Percentiles rank a stretch among this genome's conserved stretches.
Conservation (phyloP, 441 rosid species). For the Pelargonium cotyledonis region DNA sequence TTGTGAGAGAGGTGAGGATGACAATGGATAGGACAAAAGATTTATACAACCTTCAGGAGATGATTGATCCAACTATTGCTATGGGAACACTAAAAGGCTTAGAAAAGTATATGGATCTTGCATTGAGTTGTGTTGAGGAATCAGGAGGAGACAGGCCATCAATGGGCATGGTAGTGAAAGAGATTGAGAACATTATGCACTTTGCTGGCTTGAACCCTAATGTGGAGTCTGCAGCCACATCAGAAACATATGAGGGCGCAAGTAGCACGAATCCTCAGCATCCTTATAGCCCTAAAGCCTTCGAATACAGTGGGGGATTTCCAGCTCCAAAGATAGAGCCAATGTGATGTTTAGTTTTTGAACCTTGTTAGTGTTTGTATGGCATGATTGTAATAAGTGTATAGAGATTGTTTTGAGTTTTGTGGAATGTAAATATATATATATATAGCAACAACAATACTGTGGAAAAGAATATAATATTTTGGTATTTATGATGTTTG, state of each 20-base stretch:
- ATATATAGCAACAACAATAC: too few relatives aligned
- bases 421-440: too few relatives aligned
- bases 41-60: constrained; percentile 48
- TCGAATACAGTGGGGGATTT: constrained; percentile 35
- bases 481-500: too few relatives aligned
- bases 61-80: constrained; percentile 47
- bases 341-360: too few relatives aligned
- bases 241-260: constrained; percentile 41
- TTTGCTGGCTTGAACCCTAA: constrained; percentile 58
- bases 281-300: constrained; percentile 34
- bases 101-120: constrained; percentile 52
- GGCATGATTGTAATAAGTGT: too few relatives aligned
- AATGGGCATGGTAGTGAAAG: constrained; percentile 72
- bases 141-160: constrained; percentile 54
- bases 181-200: constrained; percentile 61
- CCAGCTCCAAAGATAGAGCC: constrained; percentile 3
- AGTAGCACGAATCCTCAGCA: constrained; percentile 23
- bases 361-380: too few relatives aligned
- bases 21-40: constrained; percentile 50
- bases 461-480: too few relatives aligned
- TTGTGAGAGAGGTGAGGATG: constrained; percentile 56
- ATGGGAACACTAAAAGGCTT: constrained; percentile 46
- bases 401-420: too few relatives aligned
- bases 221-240: constrained; percentile 47
- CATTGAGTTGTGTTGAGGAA: constrained; percentile 60